These are phyloP conservation scores for Phaffomyces opuntiae DNA, from an alignment of 805 yeast species.

Conservation along the genomic window DNA sequence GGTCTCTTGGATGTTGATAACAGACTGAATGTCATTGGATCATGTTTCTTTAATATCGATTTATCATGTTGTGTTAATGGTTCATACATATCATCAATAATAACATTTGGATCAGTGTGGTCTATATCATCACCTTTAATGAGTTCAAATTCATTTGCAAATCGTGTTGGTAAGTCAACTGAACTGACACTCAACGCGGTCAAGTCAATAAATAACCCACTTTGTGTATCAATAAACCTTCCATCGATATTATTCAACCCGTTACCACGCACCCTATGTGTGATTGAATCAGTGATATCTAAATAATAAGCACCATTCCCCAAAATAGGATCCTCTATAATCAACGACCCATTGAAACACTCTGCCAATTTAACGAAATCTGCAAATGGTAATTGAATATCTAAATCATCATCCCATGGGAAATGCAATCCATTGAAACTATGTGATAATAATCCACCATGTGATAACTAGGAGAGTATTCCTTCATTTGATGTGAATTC, in stretches of 20 bases:
- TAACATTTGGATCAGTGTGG: not conserved
- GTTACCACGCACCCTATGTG: conserved; percentile 50
- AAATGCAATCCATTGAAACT: conserved; percentile 47
- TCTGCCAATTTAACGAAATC: conserved; percentile 37
- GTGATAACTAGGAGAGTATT: conserved; percentile 48
- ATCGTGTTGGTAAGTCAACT: conserved; percentile 8
- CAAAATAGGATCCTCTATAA: conserved; percentile 33
- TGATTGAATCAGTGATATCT: conserved; percentile 37
- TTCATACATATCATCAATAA: not conserved
- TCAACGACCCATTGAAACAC: conserved; percentile 38
- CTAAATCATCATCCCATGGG: conserved; percentile 58
- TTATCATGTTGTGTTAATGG: not conserved
- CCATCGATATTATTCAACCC: conserved; percentile 66
- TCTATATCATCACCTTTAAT: not conserved
- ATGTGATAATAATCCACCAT: conserved; percentile 54
- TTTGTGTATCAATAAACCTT: conserved; percentile 61
- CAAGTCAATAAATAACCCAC: conserved; percentile 67
- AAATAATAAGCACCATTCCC: conserved; percentile 46
- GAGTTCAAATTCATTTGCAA: not conserved
- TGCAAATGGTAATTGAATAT: conserved; percentile 45
- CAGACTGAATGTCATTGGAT: conserved; percentile 6
- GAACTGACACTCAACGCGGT: conserved; percentile 38
- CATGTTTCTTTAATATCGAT: conserved; percentile 5
- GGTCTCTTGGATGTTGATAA: not conserved
- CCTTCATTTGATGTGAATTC: conserved; percentile 36